Base-by-base conservation (phyloP, 1,139 yeast species). In the Saccharomyces pastorianus region DNA sequence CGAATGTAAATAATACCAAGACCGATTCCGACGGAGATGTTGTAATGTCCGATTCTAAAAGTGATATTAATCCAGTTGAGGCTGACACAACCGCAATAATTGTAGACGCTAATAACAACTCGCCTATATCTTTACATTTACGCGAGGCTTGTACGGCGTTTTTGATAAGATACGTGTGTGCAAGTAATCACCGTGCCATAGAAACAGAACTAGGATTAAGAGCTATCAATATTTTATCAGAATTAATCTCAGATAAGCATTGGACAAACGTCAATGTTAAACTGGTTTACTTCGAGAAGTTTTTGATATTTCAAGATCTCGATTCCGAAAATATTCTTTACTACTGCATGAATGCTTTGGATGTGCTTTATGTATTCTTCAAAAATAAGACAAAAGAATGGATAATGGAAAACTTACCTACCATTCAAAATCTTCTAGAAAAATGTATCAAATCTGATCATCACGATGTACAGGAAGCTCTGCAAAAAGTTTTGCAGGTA, bases 141-240 rank as follows among this genome's bases (percentile, higher is more conserved):
- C 77, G 95, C 49, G 98, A 91, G 68, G 89, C 96, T 0, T 89
- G 95, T 67, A 84, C 90, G n/a, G 90, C 96, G 0, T 91, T 88
- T 67, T 76, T 95, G 64, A 87, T 93, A 49, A 76, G 98, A 54
- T 90, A 88, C 63, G 86, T 91, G 42, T 91, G 98, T 69, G 84
- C 90, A 49, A 84, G 91, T 55, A 90, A 90, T 3, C 91, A 87
- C 57, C 78, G 95, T 59, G 93, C 93, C 0, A 81, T 93, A 0
- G 96, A 90, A 59, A 84, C 85, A 64, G 90, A 87, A 55, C 73
- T 89, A 13, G 95, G 96, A 6, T 85, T 84, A 58, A 81, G 89
- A 53, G 93, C 96, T 0, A 71, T 95, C 54, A 84, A 83, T 11
- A 83, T 90, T 9, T 73, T 95, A 52, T 83, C 86, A 55, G 85